Evolutionary conservation across 768 basidiomycete species (phyloP), one percentile per base, ranked within the genome.

Genomic region (Boletus coccyginus): DNA sequence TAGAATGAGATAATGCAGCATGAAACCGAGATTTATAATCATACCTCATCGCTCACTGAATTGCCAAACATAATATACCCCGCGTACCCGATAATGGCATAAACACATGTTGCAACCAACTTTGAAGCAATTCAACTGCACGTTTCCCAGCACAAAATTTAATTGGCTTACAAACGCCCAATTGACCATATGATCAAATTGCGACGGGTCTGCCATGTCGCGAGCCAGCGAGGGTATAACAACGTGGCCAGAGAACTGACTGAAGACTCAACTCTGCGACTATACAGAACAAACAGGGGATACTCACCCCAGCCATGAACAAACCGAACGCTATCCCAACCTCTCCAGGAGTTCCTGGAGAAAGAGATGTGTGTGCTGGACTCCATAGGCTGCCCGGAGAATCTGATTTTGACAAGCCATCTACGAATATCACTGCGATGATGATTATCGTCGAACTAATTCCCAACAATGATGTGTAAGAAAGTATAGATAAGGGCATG

Each of bases 11-110:
- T 27, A 11, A 19, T 21, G 45, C 16, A 14, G 14, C 11, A 17
- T 31, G 21, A n/a, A 29, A 12, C 19, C 7, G 16, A 47, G 11
- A 50, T 55, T 3, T 27, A n/a, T 17, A 12, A 24, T 63, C 77
- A 64, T 56, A 92, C 91, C 79, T 94, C 92, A 56, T 90, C 91
- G 63, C 84, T 85, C 47, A 95, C 92, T 33, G 69, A 63, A 47
- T 81, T 76, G 11, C 94, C 93, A 66, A 93, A 94, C 96, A 98
- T 98, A 19, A 91, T 70, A 63, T 97, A 98, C 1, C 95, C 96
- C 19, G 84, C 85, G 44, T 81, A 82, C 5, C 89, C 93, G 31
- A 94, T 86, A 12, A 87, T 57, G n/a, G 75, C 69, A 60, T 86
- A 86, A 31, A 90, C 73, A 36, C 76, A 72, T 1, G 88, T 87